Percentiles rank a stretch among this genome's conserved stretches.
These are phyloP conservation scores for Exophiala lecanii-corni DNA, from an alignment of 2,329 filamentous ascomycete genomes.

Conservation along the genomic window DNA sequence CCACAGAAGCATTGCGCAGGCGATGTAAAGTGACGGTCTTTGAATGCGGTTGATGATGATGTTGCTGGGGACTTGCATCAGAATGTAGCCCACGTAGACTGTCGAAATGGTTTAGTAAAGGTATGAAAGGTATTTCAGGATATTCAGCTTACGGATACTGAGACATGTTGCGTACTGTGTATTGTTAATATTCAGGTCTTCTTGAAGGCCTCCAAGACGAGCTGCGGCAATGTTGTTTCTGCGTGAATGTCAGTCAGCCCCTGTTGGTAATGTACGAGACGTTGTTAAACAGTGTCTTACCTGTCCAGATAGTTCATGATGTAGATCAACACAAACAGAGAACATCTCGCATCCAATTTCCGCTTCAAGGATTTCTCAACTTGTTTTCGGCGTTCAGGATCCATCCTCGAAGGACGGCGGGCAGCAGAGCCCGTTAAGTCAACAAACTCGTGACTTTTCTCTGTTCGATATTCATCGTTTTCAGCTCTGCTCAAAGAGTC, in stretches of 20 bases:
- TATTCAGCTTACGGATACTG: conserved; percentile 37
- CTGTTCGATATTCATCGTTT: too few relatives aligned
- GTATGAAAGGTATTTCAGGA: too few relatives aligned
- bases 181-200: conserved; percentile 34
- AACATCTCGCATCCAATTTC: conserved; percentile 65
- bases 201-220: conserved; percentile 47
- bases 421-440: neutral
- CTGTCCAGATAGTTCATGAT: conserved; percentile 66
- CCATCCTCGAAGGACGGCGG: conserved; percentile 16
- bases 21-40: too few relatives aligned
- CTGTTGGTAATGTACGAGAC: too few relatives aligned
- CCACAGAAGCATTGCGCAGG: too few relatives aligned
- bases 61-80: conserved; percentile 23
- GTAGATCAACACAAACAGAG: conserved; percentile 68
- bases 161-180: conserved; percentile 35
- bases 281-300: too few relatives aligned
- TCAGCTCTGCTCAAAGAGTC: too few relatives aligned
- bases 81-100: too few relatives aligned
- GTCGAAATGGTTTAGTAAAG: too few relatives aligned
- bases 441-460: too few relatives aligned
- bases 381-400: conserved; percentile 46
- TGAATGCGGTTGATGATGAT: conserved; percentile 34
- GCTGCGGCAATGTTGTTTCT: conserved; percentile 54
- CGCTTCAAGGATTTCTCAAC: conserved; percentile 58
- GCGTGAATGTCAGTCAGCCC: too few relatives aligned